Conservation (phyloP, 2,329 filamentous ascomycete species). For the Corinectria fuckeliana region DNA sequence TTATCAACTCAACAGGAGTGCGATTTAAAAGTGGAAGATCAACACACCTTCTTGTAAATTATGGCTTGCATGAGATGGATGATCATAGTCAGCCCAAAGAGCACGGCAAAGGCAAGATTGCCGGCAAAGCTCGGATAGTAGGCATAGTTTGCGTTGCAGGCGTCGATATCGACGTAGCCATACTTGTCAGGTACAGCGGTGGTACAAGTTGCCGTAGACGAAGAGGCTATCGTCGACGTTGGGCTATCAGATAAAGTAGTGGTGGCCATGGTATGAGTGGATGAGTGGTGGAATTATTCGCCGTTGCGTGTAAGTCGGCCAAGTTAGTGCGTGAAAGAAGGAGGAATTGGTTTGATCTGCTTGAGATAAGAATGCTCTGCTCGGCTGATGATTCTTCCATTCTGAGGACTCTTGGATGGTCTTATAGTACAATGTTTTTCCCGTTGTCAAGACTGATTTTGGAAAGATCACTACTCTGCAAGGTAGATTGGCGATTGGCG, state of each 20-base stretch:
- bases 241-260: constrained; percentile 19
- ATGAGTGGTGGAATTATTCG: not conserved
- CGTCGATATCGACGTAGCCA: constrained; percentile 40
- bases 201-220: constrained; percentile 41
- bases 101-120: constrained; percentile 42
- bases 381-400: constrained; percentile 1
- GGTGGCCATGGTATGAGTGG: constrained; percentile 30
- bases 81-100: constrained; percentile 40
- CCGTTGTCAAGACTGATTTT: constrained; percentile 11
- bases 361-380: not conserved
- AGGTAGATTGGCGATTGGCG: constrained; percentile 7
- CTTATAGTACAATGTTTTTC: constrained; percentile 21
- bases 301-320: not conserved
- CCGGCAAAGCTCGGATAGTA: constrained; percentile 44
- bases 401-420: not conserved
- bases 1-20: not conserved
- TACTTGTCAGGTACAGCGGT: constrained; percentile 42
- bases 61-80: constrained; percentile 40
- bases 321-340: not conserved
- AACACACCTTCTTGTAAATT: constrained; percentile 40
- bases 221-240: constrained; percentile 43
- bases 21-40: not conserved
- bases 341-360: not conserved
- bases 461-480: not conserved
- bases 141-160: constrained; percentile 43